Evolutionary conservation across 306 rosid genomes (phyloP).

Genomic region (Comarum palustre): DNA sequence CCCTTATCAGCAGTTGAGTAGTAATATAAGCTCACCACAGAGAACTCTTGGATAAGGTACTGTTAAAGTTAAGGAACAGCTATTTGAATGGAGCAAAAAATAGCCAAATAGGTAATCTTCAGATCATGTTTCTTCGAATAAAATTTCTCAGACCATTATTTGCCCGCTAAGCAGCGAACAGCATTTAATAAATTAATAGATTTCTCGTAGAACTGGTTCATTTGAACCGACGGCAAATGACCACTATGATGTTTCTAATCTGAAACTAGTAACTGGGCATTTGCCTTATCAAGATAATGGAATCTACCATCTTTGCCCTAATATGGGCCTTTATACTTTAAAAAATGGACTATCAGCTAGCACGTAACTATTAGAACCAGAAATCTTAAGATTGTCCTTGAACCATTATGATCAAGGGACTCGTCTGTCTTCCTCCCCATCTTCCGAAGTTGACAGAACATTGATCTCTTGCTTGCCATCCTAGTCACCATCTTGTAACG

Average conservation of each 20-base stretch:
- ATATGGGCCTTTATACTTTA: constrained; percentile 30
- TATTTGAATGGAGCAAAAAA: background rate
- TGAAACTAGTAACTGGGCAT: constrained; percentile 36
- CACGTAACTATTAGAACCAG: constrained; percentile 33
- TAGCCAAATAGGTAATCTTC: background rate
- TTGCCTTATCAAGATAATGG: constrained; percentile 30
- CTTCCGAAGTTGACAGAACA: constrained; percentile 44
- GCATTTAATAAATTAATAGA: background rate
- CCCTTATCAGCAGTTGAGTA: background rate
- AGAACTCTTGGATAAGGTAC: background rate
- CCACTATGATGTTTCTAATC: constrained; percentile 13
- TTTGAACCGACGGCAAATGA: constrained; percentile 7
- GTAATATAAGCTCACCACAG: background rate
- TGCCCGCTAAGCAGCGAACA: background rate
- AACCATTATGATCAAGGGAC: constrained; percentile 41
- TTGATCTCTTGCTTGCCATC: constrained; percentile 41
- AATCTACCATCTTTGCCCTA: constrained; percentile 36
- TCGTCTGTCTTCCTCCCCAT: constrained; percentile 43
- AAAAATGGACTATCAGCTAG: constrained; percentile 43
- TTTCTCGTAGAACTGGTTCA: background rate
- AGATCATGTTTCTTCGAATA: background rate
- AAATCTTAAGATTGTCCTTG: constrained; percentile 30
- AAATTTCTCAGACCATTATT: background rate
- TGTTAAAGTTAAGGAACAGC: background rate
- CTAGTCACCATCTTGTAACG: constrained; percentile 36